phyloP scores from a whole-genome alignment of 2,329 filamentous ascomycete genomes.

The Pseudogymnoascus sp. region DNA sequence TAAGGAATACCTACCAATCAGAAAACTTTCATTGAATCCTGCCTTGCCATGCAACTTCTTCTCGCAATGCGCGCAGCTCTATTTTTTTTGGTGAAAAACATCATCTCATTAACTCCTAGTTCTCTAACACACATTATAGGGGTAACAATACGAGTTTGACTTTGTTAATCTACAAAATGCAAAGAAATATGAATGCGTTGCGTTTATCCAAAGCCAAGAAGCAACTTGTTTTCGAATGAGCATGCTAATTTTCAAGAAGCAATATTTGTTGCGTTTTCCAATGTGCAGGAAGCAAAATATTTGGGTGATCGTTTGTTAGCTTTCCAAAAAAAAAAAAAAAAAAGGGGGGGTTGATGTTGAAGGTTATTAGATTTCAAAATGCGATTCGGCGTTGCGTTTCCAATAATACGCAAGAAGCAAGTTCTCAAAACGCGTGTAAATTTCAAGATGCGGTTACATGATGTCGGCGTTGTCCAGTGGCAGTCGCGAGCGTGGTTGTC shows the following conservation, averaged over 20 bases:
- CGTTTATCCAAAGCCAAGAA: background rate
- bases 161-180: background rate
- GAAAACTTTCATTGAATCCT: background rate
- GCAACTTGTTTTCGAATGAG: background rate
- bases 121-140: background rate
- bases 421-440: background rate
- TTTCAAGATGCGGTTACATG: background rate
- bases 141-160: background rate
- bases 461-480: background rate
- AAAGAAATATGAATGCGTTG: background rate
- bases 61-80: background rate
- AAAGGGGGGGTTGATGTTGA: background rate
- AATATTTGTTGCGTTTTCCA: background rate
- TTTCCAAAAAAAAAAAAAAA: too few species aligned
- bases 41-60: background rate
- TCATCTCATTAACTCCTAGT: background rate
- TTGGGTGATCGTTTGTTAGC: background rate
- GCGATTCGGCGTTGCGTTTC: background rate
- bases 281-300: background rate
- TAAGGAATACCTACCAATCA: conserved; percentile 3
- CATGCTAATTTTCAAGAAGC: background rate
- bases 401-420: background rate
- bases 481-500: background rate
- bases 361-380: background rate
- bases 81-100: background rate